Conservation (phyloP, 306 rosid species). For the Cucurbita argyrosperma region DNA sequence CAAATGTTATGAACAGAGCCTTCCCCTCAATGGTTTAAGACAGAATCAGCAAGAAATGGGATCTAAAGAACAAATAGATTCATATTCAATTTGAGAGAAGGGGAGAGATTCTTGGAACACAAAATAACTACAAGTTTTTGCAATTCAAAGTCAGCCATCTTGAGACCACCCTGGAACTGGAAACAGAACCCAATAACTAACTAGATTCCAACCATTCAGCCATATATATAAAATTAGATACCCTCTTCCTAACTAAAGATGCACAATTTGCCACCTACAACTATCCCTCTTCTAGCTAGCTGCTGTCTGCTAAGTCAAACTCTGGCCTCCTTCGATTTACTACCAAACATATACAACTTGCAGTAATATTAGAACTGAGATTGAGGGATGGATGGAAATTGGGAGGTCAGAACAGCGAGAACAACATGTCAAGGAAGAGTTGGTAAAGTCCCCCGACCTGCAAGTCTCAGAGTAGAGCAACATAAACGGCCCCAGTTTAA, state of each 20-base stretch:
- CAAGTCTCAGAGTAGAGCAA: conserved; percentile 25
- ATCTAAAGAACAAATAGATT: background rate
- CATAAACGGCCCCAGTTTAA: conserved; percentile 23
- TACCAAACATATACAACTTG: conserved; percentile 56
- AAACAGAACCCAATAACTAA: conserved; percentile 36
- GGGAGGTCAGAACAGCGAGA: conserved; percentile 18
- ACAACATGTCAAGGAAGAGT: conserved; percentile 17
- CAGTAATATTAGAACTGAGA: conserved; percentile 12
- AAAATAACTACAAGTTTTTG: conserved; percentile 4
- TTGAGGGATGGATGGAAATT: conserved; percentile 10
- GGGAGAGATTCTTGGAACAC: background rate
- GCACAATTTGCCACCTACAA: conserved; percentile 32
- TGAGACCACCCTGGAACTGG: conserved; percentile 32
- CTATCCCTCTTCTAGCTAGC: conserved; percentile 33
- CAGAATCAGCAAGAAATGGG: background rate
- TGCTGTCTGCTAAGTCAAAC: conserved; percentile 37
- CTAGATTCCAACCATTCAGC: conserved; percentile 25
- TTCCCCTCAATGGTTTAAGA: background rate
- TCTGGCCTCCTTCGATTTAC: conserved; percentile 34
- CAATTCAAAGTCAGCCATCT: conserved; percentile 38
- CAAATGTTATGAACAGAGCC: background rate
- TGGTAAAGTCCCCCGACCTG: conserved; percentile 1
- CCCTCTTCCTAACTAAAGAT: conserved; percentile 45
- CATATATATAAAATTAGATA: conserved; percentile 12
- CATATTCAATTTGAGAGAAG: background rate